Evolutionary conservation across 2,329 filamentous ascomycete genomes (phyloP), one percentile per base, ranked within the genome.

Genomic region (Byssochlamys sp.): DNA sequence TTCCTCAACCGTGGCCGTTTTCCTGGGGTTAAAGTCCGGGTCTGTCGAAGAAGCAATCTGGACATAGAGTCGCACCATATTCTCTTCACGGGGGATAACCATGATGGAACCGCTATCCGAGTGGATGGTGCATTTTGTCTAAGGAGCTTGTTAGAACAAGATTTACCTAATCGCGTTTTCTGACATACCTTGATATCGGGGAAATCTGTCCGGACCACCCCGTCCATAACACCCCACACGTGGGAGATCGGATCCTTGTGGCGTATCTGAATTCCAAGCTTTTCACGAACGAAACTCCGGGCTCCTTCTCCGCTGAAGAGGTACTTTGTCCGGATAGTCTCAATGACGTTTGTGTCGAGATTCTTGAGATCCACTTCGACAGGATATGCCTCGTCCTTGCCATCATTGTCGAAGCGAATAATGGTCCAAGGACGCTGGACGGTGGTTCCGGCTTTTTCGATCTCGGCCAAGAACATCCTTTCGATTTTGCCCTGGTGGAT

Each of bases 361-460:
- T 91, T 88, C 67, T 87, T 84, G 53, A 96, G 75, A 58, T 85
- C 80, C 28, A 96, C 90, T 62, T 89, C 81, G 1, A 96, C 88
- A 0, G 91, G 91, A 68, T 94, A 95, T 26, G 84, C 82, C 63
- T 83, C 78, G 63, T 85, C 80, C 57, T 75, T 72, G 28, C 79
- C 81, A 65, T 84, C 81, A 56, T 84, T 85, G 65, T 81, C 75
- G 69, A 86, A 86, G 1, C 78, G 80, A 26, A 78, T 79, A 54
- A 86, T 85, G 1, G 78, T 84, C 81, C 83, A 85, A 5, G 84
- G 82, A 57, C 84, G 72, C 63, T 84, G 78, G 11, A 86, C 75
- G 25, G 73, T 69, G 29, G 75, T 80, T 9, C 81, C 81, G 57
- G 83, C 76, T 74, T 84, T 83, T 61, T 81, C 75, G 31, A 86